phyloP scores from a whole-genome alignment of 495 filamentous ascomycete genomes.

The Lichina pygmaea region DNA sequence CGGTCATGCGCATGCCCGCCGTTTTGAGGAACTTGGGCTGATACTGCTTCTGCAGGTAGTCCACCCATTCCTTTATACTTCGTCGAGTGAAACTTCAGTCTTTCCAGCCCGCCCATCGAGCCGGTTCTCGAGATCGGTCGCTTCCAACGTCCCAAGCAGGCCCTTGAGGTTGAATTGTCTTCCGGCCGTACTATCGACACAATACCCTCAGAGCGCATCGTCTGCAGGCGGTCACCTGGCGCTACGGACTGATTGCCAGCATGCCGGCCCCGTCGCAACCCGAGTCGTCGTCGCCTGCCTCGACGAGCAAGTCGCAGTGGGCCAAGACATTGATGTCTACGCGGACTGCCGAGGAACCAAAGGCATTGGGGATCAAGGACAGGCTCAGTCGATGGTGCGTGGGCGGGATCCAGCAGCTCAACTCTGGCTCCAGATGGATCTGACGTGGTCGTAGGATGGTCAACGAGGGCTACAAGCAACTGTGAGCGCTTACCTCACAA shows the following conservation, averaged over 20 bases:
- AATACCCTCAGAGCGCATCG: no score
- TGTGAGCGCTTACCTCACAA: conserved; percentile 19
- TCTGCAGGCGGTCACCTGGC: no score
- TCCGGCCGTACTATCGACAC: no score
- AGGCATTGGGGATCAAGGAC: conserved; percentile 24
- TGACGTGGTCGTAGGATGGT: conserved; percentile 39
- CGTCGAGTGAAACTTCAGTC: no score
- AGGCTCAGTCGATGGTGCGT: conserved; percentile 21
- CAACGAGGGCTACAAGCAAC: conserved; percentile 47
- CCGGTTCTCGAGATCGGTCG: no score
- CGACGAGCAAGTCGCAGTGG: background rate
- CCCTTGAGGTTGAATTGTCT: no score
- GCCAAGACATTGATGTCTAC: background rate
- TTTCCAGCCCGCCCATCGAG: no score
- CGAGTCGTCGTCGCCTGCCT: background rate
- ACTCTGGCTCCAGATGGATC: background rate
- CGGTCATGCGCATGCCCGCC: no score
- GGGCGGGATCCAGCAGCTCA: background rate
- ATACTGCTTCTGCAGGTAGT: no score
- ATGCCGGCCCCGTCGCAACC: background rate
- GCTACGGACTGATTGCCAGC: background rate
- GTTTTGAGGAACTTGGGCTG: no score
- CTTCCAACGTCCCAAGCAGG: no score
- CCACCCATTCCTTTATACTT: no score
- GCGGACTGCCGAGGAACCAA: conserved; percentile 19